A percentile compares a stretch with the other conserved stretches of the same genome.
Conservation (phyloP, 2,329 filamentous ascomycete species). For the Mariannaea elegans region DNA sequence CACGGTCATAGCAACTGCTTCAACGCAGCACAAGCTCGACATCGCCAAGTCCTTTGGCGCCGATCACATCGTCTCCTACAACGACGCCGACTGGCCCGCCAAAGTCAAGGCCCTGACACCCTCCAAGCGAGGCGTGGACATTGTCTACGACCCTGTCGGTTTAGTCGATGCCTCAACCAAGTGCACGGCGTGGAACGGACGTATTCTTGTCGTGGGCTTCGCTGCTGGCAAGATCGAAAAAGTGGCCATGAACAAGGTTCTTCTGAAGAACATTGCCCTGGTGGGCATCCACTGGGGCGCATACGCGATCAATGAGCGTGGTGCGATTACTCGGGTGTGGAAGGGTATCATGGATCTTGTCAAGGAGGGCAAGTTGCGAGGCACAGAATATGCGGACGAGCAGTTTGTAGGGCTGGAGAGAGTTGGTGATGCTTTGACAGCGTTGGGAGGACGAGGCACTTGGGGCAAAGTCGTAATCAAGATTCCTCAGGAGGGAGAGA, state of each 20-base stretch:
- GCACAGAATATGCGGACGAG: conserved; percentile 84
- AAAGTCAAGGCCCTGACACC: conserved; percentile 82
- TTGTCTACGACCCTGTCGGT: conserved; percentile 95
- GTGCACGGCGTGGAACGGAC: conserved; percentile 92
- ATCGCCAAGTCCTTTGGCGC: conserved; percentile 85
- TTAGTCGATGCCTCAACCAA: conserved; percentile 88
- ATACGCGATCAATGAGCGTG: conserved; percentile 77
- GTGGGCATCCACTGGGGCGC: conserved; percentile 93
- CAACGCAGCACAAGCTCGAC: conserved; percentile 79
- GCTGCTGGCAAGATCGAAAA: conserved; percentile 82
- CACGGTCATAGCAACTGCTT: conserved; percentile 91
- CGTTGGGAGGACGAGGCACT: conserved; percentile 81
- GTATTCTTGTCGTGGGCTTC: conserved; percentile 89
- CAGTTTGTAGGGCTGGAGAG: conserved; percentile 85
- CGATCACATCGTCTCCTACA: conserved; percentile 84
- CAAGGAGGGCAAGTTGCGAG: conserved; percentile 77
- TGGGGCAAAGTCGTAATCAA: conserved; percentile 98
- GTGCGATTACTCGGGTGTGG: conserved; percentile 80
- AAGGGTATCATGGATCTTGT: conserved; percentile 82
- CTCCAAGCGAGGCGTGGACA: conserved; percentile 78
- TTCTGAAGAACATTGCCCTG: conserved; percentile 92
- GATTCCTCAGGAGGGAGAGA: conserved; percentile 73
- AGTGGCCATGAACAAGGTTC: conserved; percentile 88
- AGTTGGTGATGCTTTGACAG: conserved; percentile 78
- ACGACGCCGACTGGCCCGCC: conserved; percentile 68